Base-by-base conservation (phyloP, 495 filamentous ascomycete species). In the Aspergillus ellipticus region DNA sequence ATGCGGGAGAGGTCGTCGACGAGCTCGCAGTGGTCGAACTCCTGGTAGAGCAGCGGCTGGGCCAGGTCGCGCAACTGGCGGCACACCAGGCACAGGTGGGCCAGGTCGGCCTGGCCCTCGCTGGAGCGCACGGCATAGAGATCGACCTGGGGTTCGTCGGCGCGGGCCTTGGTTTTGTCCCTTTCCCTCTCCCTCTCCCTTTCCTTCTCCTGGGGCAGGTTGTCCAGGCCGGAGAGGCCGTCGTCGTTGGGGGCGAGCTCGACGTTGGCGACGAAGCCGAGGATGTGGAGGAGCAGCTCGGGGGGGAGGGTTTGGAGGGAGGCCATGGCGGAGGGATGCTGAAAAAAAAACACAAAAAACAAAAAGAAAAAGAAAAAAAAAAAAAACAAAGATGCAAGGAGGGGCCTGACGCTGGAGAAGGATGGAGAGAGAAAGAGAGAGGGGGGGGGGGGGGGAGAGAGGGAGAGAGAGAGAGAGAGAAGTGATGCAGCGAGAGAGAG, bases 21-120 rank as follows among this genome's bases (percentile, higher is more conserved):
- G 3, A 39, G 7, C 33, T 46, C 56, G 33, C 57, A 51, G 26
- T 67, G 54, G 7, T 17, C 26, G 26, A 62, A 55, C 7, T 63
- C 28, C 0, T 39, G 50, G 29, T 63, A 66, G 20, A 70, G 46
- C 16, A 68, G 50, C 39, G 67, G 65, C 39, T 70, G 65, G 1
- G 59, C 65, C 7, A 68, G 20, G 4, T 61, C 59, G 8, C 63
- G 58, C 9, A 63, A 62, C 22, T 20, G 19, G 9, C 50, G 59
- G 2, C 61, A 66, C 29, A 70, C 67, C 21, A 68, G 52, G 24
- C 65, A 70, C 4, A 56, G 7, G 20, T 57, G 54, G 47, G 22
- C 47, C 16, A 70, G 13, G 16, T 41, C n/a, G 16, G 19, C 4
- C 7, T 21, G 3, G 21, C 28, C 17, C n/a, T 48, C 45, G 13